phyloP scores from a whole-genome alignment of 768 basidiomycete genomes.

The Multifurca ochricompacta region DNA sequence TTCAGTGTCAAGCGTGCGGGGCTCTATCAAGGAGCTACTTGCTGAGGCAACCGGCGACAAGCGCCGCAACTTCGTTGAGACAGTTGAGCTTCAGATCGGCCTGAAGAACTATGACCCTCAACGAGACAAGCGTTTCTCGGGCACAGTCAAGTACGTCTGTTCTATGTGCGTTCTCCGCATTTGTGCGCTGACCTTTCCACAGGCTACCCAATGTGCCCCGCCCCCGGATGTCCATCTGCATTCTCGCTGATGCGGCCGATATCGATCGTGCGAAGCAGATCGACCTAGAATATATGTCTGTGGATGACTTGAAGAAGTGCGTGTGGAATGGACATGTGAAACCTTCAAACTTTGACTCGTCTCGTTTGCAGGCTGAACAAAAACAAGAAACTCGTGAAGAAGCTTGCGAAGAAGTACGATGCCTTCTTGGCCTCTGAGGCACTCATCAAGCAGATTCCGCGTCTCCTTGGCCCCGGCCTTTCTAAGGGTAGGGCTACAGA shows the following conservation, averaged over 20 bases:
- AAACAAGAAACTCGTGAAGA: constrained; percentile 99
- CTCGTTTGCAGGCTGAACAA: constrained; percentile 83
- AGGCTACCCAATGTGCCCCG: constrained; percentile 96
- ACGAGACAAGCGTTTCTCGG: constrained; percentile 99
- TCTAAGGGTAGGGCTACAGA: constrained; percentile 69
- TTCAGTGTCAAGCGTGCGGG: constrained; percentile 99
- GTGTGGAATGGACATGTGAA: too few species aligned
- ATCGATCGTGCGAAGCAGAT: constrained; percentile 99
- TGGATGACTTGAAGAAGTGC: constrained; percentile 98
- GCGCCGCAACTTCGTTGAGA: constrained; percentile 92
- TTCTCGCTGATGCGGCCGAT: constrained; percentile 97
- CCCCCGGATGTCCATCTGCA: constrained; percentile 98
- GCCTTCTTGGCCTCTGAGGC: constrained; percentile 97
- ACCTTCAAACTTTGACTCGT: too few species aligned
- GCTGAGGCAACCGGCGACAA: constrained; percentile 79
- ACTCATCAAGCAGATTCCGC: constrained; percentile 99
- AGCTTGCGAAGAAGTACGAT: constrained; percentile 99
- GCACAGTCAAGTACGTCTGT: constrained; percentile 85
- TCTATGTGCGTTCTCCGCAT: neutral
- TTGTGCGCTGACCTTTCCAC: neutral
- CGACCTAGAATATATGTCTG: constrained; percentile 97
- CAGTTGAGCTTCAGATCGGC: constrained; percentile 92
- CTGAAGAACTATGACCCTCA: constrained; percentile 99
- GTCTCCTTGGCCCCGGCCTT: constrained; percentile 98
- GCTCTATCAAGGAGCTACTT: constrained; percentile 87